phyloP scores from a whole-genome alignment of 306 rosid genomes.

The Prunus salicina region DNA sequence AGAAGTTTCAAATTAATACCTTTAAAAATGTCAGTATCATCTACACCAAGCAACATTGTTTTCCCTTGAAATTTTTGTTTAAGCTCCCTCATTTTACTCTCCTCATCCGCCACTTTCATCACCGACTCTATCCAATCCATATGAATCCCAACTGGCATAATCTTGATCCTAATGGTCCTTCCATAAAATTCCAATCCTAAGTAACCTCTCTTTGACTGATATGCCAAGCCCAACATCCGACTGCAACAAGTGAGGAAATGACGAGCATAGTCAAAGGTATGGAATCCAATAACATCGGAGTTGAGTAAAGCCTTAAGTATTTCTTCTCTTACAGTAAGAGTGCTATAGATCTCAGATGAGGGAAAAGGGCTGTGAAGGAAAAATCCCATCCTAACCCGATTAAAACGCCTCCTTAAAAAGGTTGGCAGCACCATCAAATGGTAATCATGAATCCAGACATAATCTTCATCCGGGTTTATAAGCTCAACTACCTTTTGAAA shows the following conservation, averaged over 20 bases:
- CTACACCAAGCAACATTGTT: conserved; percentile 68
- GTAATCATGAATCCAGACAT: conserved; percentile 84
- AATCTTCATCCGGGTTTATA: conserved; percentile 78
- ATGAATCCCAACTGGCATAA: conserved; percentile 87
- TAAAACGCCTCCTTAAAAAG: conserved; percentile 70
- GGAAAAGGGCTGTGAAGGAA: conserved; percentile 90
- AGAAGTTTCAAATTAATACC: conserved; percentile 76
- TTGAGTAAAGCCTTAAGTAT: conserved; percentile 77
- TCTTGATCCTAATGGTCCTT: conserved; percentile 77
- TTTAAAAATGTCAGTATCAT: conserved; percentile 75
- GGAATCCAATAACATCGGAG: conserved; percentile 80
- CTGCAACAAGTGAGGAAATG: conserved; percentile 89
- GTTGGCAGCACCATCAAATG: conserved; percentile 86
- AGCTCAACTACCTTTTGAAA: conserved; percentile 71
- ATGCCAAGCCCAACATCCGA: conserved; percentile 79
- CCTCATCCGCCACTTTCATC: conserved; percentile 62
- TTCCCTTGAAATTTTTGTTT: conserved; percentile 54
- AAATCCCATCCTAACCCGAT: conserved; percentile 74
- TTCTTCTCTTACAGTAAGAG: conserved; percentile 84
- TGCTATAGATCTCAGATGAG: conserved; percentile 75
- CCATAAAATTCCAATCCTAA: conserved; percentile 83
- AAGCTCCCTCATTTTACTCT: conserved; percentile 49
- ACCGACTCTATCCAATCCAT: conserved; percentile 74
- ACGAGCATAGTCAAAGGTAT: conserved; percentile 85
- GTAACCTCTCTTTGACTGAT: conserved; percentile 83